Evolutionary conservation across 306 rosid species (phyloP).

Genomic region (Corylus heterophylla): DNA sequence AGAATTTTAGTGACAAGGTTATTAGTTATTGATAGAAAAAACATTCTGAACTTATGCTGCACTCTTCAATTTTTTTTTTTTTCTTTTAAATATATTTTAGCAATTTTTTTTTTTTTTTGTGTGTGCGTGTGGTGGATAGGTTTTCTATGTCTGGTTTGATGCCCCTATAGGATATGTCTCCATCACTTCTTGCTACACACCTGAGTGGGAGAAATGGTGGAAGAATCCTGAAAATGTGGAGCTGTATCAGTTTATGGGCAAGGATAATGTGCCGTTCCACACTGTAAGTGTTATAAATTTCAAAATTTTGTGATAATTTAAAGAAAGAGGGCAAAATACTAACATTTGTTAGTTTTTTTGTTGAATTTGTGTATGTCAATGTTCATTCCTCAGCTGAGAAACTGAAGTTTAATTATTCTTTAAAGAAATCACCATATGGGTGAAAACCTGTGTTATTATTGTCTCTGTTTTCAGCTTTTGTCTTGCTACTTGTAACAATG

Average conservation of each 20-base stretch:
- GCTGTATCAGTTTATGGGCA: slow-evolving; percentile 95
- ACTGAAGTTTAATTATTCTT: background rate
- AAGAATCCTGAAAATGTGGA: slow-evolving; percentile 92
- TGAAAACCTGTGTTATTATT: no score
- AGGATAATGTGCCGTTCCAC: slow-evolving; percentile 98
- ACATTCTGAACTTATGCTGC: background rate
- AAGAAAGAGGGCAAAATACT: background rate
- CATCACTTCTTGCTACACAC: slow-evolving; percentile 85
- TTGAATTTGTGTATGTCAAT: background rate
- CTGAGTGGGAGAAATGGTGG: slow-evolving; percentile 99
- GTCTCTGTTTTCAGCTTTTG: background rate
- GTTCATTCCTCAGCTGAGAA: background rate
- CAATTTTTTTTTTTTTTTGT: background rate
- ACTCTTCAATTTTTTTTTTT: background rate
- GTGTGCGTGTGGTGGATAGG: slow-evolving; percentile 40
- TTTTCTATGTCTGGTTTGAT: slow-evolving; percentile 98
- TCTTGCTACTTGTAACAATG: background rate
- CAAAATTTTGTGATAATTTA: background rate
- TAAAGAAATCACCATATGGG: background rate
- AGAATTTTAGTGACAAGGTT: slow-evolving; percentile 83
- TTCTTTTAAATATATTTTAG: background rate
- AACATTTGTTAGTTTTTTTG: background rate
- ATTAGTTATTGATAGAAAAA: background rate
- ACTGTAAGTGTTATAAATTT: slow-evolving; percentile 54
- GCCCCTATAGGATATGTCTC: slow-evolving; percentile 97